Percentiles rank a stretch among this genome's conserved stretches.
Evolutionary conservation across 2,329 filamentous ascomycete genomes (phyloP).

Genomic region (Colletotrichum sublineola): DNA sequence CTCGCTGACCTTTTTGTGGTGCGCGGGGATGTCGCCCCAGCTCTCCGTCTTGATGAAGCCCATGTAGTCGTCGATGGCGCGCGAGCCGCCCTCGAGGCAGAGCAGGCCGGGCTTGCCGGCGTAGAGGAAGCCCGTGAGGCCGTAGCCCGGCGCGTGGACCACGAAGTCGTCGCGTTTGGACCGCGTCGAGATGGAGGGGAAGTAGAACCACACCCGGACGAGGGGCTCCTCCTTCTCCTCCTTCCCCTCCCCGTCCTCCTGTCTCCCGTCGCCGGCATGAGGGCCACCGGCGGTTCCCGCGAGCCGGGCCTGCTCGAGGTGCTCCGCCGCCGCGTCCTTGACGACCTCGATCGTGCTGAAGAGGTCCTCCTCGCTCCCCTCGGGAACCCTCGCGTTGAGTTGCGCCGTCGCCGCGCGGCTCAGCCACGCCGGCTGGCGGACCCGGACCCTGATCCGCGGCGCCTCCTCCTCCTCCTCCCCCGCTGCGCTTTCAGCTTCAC

Average conservation of each 20-base stretch:
- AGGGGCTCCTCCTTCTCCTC: slow-evolving; percentile 47
- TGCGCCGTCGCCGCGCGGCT: slow-evolving; percentile 60
- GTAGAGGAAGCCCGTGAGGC: slow-evolving; percentile 69
- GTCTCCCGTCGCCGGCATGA: too few relatives aligned
- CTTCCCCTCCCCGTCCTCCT: neutral
- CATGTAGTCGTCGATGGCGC: slow-evolving; percentile 70
- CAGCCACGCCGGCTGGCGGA: slow-evolving; percentile 66
- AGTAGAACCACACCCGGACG: slow-evolving; percentile 73
- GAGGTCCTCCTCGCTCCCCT: slow-evolving; percentile 54
- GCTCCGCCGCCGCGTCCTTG: slow-evolving; percentile 51
- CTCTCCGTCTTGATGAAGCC: slow-evolving; percentile 73
- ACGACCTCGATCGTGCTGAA: slow-evolving; percentile 61
- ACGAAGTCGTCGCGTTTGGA: slow-evolving; percentile 71
- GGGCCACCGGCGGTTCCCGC: neutral
- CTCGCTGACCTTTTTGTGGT: slow-evolving; percentile 74
- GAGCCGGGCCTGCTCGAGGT: slow-evolving; percentile 47
- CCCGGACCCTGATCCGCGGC: slow-evolving; percentile 56
- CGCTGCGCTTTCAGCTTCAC: slow-evolving; percentile 22
- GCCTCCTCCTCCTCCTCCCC: slow-evolving; percentile 54
- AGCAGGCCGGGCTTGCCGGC: slow-evolving; percentile 71
- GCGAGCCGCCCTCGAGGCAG: slow-evolving; percentile 63
- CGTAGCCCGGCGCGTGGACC: slow-evolving; percentile 63
- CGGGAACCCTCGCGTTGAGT: slow-evolving; percentile 56
- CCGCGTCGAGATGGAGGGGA: slow-evolving; percentile 71
- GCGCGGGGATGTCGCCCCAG: slow-evolving; percentile 72